phyloP scores from a whole-genome alignment of 257 asterid genomes.

The Primulina eburnea region DNA sequence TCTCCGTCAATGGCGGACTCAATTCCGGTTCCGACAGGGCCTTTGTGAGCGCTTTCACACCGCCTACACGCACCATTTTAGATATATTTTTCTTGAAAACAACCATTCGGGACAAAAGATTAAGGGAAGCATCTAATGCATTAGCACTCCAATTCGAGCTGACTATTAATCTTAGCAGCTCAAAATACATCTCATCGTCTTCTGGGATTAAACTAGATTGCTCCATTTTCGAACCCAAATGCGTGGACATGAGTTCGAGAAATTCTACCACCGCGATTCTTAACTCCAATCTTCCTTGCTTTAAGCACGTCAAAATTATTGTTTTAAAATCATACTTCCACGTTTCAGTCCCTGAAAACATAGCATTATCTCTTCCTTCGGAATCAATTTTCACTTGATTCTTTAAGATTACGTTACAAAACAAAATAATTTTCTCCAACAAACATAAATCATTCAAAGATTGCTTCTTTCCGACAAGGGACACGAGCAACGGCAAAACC shows the following conservation, averaged over 20 bases:
- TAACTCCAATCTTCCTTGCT: constrained; percentile 38
- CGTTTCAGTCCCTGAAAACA: constrained; percentile 7
- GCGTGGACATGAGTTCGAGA: constrained; percentile 32
- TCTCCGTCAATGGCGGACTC: constrained; percentile 38
- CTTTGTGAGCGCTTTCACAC: constrained; percentile 41
- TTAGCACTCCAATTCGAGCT: constrained; percentile 31
- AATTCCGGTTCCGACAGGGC: constrained; percentile 48
- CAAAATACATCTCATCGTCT: constrained; percentile 41
- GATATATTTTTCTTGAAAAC: constrained; percentile 35
- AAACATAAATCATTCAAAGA: constrained; percentile 19
- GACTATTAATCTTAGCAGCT: constrained; percentile 37
- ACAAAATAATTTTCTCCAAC: constrained; percentile 35
- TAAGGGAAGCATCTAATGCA: constrained; percentile 41
- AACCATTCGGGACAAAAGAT: constrained; percentile 40
- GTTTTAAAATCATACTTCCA: constrained; percentile 24
- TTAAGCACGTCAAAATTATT: constrained; percentile 27
- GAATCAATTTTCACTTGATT: constrained; percentile 15
- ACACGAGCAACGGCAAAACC: constrained; percentile 31
- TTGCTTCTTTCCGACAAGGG: constrained; percentile 6
- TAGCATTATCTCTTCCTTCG: not conserved
- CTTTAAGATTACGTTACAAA: constrained; percentile 32
- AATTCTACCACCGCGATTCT: constrained; percentile 36
- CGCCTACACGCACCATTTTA: constrained; percentile 49
- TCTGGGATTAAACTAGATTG: constrained; percentile 29
- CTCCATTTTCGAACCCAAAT: constrained; percentile 22